These are phyloP conservation scores for Blastobotrys persicus DNA, from an alignment of 1,139 yeast genomes.

Conservation along the genomic window DNA sequence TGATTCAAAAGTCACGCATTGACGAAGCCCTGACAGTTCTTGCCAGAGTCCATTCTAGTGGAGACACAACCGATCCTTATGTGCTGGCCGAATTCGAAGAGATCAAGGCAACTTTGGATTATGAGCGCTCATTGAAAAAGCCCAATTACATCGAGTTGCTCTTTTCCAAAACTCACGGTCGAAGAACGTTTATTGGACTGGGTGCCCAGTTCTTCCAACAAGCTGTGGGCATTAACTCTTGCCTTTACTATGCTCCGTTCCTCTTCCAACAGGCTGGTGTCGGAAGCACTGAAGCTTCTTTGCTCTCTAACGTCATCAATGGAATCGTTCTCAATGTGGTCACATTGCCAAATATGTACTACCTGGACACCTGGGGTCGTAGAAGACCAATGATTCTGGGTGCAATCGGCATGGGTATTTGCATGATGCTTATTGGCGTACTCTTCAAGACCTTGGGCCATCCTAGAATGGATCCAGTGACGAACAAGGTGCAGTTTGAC, in stretches of 20 bases:
- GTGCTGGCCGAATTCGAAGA: conserved; percentile 57
- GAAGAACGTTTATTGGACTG: conserved; percentile 22
- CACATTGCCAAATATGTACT: conserved; percentile 24
- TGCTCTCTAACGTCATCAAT: conserved; percentile 61
- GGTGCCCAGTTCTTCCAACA: conserved; percentile 47
- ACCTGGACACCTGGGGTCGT: conserved; percentile 39
- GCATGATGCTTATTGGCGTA: conserved; percentile 63
- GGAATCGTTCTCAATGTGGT: conserved; percentile 22
- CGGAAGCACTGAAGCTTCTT: conserved; percentile 54
- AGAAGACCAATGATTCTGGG: conserved; percentile 64
- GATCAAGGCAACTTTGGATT: conserved; percentile 61
- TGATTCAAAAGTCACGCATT: conserved; percentile 50
- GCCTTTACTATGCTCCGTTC: conserved; percentile 77
- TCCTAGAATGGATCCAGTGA: conserved; percentile 38
- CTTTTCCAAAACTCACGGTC: conserved; percentile 46
- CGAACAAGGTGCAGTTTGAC: conserved; percentile 24
- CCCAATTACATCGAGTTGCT: conserved; percentile 58
- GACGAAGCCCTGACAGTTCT: conserved; percentile 61
- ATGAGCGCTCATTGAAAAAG: conserved; percentile 55
- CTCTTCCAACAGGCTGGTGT: conserved; percentile 74
- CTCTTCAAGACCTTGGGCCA: conserved; percentile 45
- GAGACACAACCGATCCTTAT: conserved; percentile 53
- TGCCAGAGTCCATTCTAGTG: conserved; percentile 46
- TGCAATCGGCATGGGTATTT: conserved; percentile 57
- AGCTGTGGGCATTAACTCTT: conserved; percentile 73